Conservation (phyloP, 805 yeast genomes). For the Debaryomyces tyrocola region DNA sequence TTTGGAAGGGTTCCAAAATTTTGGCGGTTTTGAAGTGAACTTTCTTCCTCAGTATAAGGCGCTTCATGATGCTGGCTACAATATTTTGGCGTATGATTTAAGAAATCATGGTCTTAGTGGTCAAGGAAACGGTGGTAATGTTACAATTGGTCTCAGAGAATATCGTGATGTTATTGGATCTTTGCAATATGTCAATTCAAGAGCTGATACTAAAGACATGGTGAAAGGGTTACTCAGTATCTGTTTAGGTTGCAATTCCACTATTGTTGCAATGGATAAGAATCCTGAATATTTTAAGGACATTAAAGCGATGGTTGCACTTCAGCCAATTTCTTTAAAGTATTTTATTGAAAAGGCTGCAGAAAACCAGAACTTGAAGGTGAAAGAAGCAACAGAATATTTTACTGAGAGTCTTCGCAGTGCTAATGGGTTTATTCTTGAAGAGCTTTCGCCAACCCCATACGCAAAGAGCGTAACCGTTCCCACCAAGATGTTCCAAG, state of each 20-base stretch:
- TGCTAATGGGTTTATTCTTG: not conserved
- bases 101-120: slow-evolving; percentile 6
- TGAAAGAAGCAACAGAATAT: not conserved
- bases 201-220: slow-evolving; percentile 6
- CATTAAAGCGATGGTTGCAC: slow-evolving; percentile 2
- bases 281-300: slow-evolving; percentile 4
- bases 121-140: slow-evolving; percentile 4
- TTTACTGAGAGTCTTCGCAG: not conserved
- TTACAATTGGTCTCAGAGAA: slow-evolving; percentile 2
- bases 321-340: slow-evolving; percentile 5
- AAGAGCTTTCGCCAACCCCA: slow-evolving; percentile 1
- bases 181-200: slow-evolving; percentile 2
- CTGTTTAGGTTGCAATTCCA: slow-evolving; percentile 6
- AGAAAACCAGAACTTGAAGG: not conserved
- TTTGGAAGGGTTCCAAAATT: not conserved
- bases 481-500: slow-evolving; percentile 5
- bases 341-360: slow-evolving; percentile 1
- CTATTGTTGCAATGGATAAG: slow-evolving; percentile 4
- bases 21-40: slow-evolving; percentile 7
- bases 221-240: slow-evolving; percentile 3
- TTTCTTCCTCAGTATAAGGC: slow-evolving; percentile 2
- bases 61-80: slow-evolving; percentile 6
- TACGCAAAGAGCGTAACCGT: slow-evolving; percentile 1
- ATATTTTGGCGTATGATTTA: slow-evolving; percentile 4
- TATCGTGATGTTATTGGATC: slow-evolving; percentile 8